These are phyloP conservation scores for Beauveria varroae DNA, from an alignment of 2,329 filamentous ascomycete genomes.

Conservation along the genomic window DNA sequence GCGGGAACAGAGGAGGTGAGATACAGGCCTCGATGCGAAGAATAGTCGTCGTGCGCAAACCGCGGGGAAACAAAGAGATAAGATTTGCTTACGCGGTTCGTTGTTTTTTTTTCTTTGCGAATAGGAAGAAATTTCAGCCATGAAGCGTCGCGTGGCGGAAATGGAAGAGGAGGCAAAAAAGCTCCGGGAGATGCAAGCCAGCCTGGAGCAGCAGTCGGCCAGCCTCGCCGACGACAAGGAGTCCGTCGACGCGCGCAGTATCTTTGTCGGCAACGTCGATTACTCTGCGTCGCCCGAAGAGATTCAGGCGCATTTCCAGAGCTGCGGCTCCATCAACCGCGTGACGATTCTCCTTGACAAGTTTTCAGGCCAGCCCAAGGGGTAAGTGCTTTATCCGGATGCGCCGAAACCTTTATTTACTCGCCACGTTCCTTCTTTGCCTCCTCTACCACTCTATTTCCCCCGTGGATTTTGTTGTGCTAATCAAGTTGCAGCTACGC, in stretches of 20 bases:
- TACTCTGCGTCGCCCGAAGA: slow-evolving; percentile 96
- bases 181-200: slow-evolving; percentile 79
- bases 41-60: background rate
- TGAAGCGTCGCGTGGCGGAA: slow-evolving; percentile 80
- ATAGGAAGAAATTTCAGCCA: slow-evolving; percentile 74
- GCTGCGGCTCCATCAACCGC: slow-evolving; percentile 92
- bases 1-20: slow-evolving; percentile 13
- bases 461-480: background rate
- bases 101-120: slow-evolving; percentile 1
- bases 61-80: background rate
- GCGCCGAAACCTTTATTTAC: background rate
- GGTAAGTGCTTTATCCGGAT: slow-evolving; percentile 49
- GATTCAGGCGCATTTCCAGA: slow-evolving; percentile 97
- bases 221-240: slow-evolving; percentile 88
- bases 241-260: slow-evolving; percentile 88
- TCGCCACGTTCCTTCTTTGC: background rate
- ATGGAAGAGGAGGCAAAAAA: slow-evolving; percentile 88
- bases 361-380: slow-evolving; percentile 98
- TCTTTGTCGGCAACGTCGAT: slow-evolving; percentile 98
- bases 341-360: slow-evolving; percentile 97
- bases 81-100: slow-evolving; percentile 3
- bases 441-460: background rate
- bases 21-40: slow-evolving; percentile 1
- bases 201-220: slow-evolving; percentile 75
- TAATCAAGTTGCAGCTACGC: slow-evolving; percentile 62